Conservation (phyloP, 106 monocot species). For the Agapanthus africanus region DNA sequence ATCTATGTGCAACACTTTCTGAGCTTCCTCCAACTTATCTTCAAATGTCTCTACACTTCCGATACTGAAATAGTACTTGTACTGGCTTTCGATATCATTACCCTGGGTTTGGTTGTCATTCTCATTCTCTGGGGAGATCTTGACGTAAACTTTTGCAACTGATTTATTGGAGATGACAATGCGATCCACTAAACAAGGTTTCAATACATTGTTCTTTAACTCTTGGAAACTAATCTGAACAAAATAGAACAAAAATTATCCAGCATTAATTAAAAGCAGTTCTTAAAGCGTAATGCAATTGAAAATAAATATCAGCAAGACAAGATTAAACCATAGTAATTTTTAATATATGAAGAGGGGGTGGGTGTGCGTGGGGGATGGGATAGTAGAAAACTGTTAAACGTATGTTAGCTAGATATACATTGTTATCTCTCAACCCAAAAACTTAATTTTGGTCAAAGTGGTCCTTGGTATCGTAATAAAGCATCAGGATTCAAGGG, state of each 20-base stretch:
- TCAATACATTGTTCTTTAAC: slow-evolving; percentile 86
- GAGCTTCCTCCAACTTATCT: slow-evolving; percentile 84
- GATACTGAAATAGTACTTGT: slow-evolving; percentile 78
- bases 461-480: too few relatives aligned
- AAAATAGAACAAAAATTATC: neutral
- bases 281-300: neutral
- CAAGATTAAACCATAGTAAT: too few relatives aligned
- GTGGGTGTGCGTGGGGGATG: too few relatives aligned
- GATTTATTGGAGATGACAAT: slow-evolving; percentile 93
- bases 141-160: slow-evolving; percentile 89
- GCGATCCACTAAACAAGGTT: slow-evolving; percentile 84
- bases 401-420: too few relatives aligned
- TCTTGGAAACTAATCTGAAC: slow-evolving; percentile 97
- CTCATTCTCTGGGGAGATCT: slow-evolving; percentile 34
- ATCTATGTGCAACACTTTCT: slow-evolving; percentile 60
- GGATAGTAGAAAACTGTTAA: too few relatives aligned
- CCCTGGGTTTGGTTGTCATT: slow-evolving; percentile 34
- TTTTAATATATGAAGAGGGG: too few relatives aligned
- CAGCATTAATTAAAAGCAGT: neutral
- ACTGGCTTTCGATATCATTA: slow-evolving; percentile 43
- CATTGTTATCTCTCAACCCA: too few relatives aligned
- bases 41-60: slow-evolving; percentile 94
- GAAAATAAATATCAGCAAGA: too few relatives aligned
- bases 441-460: too few relatives aligned
- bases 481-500: too few relatives aligned